These are phyloP conservation scores for Diaporthe humulicola DNA, from an alignment of 2,329 filamentous ascomycete genomes.

Conservation along the genomic window DNA sequence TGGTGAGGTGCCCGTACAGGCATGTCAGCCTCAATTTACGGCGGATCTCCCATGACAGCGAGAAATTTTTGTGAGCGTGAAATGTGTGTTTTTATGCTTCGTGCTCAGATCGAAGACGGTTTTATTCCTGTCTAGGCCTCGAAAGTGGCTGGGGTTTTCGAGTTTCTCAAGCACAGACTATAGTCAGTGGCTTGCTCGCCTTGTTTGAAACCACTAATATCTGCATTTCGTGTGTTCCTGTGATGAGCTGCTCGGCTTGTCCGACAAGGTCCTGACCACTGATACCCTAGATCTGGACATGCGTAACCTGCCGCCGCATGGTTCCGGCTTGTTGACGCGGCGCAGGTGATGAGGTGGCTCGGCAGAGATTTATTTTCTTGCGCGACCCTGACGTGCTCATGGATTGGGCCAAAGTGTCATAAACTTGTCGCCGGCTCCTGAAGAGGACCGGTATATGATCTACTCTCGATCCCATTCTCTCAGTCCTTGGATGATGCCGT, in stretches of 20 bases:
- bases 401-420: background rate
- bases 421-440: background rate
- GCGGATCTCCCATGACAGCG: background rate
- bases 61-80: background rate
- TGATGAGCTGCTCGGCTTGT: background rate
- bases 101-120: background rate
- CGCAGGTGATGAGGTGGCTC: background rate
- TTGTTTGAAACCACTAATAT: background rate
- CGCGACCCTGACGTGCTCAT: background rate
- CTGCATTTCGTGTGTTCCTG: background rate
- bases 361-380: too few relatives aligned
- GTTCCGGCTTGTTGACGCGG: background rate
- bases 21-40: background rate
- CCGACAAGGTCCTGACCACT: background rate
- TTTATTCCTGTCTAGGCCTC: background rate
- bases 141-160: background rate
- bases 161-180: background rate
- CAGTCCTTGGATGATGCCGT: background rate
- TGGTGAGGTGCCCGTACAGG: background rate
- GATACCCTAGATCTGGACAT: background rate
- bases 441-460: background rate
- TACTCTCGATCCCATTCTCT: background rate
- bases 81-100: background rate
- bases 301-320: background rate
- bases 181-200: background rate